Conservation (phyloP, 371 early-diverging fungal genomes). For the Apophysomyces sp. region DNA sequence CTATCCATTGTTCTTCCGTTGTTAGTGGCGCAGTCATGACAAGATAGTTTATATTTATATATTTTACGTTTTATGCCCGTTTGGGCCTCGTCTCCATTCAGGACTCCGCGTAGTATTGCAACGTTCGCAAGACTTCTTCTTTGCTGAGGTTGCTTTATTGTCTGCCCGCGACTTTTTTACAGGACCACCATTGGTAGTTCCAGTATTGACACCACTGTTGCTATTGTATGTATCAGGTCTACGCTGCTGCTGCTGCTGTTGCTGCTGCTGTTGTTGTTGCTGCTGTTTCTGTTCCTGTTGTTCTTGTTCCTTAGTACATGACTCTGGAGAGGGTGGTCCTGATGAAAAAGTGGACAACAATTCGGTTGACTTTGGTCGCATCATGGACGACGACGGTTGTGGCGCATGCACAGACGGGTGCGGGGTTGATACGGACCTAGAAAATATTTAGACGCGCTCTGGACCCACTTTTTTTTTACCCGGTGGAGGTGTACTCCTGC, state of each 20-base stretch:
- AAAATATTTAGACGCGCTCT: neutral
- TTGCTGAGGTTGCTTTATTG: neutral
- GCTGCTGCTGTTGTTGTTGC: neutral
- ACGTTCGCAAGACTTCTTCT: constrained; percentile 58
- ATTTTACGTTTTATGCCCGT: constrained; percentile 72
- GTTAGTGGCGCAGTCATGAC: neutral
- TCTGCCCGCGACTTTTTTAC: neutral
- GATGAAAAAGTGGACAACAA: too few relatives aligned
- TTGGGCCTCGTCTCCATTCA: constrained; percentile 79
- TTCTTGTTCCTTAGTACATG: too few relatives aligned
- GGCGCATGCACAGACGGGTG: neutral
- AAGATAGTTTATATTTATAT: neutral
- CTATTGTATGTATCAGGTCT: neutral
- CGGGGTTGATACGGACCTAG: neutral
- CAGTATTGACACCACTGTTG: neutral
- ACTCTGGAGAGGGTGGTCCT: too few relatives aligned
- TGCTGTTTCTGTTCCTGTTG: too few relatives aligned
- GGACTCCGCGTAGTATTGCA: constrained; percentile 73
- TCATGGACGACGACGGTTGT: neutral
- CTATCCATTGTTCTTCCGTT: constrained; percentile 31
- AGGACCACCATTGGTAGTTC: neutral
- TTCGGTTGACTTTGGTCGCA: neutral
- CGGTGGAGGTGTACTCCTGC: neutral
- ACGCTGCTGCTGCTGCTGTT: neutral
- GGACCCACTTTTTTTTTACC: neutral